Evolutionary conservation across 805 yeast genomes (phyloP).

Genomic region (Kodamaea kakaduensis): DNA sequence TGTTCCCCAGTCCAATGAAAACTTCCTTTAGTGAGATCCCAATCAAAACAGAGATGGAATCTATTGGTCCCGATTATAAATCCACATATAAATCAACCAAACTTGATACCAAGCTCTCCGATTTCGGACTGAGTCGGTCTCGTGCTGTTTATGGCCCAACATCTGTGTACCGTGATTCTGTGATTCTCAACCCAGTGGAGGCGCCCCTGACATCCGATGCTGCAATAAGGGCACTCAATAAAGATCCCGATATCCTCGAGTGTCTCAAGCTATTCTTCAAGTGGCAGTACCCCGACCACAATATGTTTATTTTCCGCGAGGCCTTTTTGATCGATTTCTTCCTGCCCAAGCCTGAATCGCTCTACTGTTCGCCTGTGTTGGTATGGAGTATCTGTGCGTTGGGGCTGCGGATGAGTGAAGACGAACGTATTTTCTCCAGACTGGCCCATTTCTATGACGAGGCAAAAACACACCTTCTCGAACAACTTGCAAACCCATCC

Average conservation of each 20-base stretch:
- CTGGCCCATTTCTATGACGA: constrained; percentile 44
- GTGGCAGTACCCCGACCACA: constrained; percentile 66
- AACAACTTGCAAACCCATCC: constrained; percentile 43
- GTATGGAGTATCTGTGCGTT: constrained; percentile 56
- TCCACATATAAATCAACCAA: too few relatives aligned
- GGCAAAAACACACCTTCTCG: constrained; percentile 42
- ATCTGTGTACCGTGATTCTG: constrained; percentile 37
- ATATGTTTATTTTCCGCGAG: constrained; percentile 60
- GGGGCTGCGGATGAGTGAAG: constrained; percentile 50
- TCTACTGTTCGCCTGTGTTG: constrained; percentile 53
- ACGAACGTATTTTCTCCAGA: constrained; percentile 36
- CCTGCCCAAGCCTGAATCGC: constrained; percentile 47
- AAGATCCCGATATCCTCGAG: constrained; percentile 32
- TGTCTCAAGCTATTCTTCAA: constrained; percentile 47
- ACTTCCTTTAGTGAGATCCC: too few relatives aligned
- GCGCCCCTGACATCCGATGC: constrained; percentile 11
- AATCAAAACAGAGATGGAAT: too few relatives aligned
- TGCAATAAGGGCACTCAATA: constrained; percentile 26
- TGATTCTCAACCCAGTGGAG: constrained; percentile 15
- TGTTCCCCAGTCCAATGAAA: too few relatives aligned
- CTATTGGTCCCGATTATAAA: too few relatives aligned
- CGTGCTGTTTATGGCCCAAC: constrained; percentile 40
- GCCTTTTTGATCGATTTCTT: constrained; percentile 59
- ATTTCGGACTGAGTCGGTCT: too few relatives aligned
- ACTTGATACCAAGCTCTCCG: constrained; percentile 14